Evolutionary conservation across 495 filamentous ascomycete species (phyloP).

Genomic region (Amorphotheca resinae): DNA sequence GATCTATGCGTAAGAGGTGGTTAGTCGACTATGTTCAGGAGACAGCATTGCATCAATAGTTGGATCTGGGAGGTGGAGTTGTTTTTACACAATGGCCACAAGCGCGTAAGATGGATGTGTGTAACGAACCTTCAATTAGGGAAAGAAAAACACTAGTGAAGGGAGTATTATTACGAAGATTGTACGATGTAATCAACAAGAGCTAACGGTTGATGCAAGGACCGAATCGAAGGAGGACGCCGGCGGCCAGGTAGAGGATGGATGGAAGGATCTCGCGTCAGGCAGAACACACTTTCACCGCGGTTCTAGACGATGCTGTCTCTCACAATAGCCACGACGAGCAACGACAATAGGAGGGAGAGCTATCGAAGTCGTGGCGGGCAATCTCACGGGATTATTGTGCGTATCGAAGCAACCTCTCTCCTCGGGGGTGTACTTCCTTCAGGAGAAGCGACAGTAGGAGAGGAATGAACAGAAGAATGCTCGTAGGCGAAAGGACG

Average conservation of each 20-base stretch:
- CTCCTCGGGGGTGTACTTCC: slow-evolving; percentile 3
- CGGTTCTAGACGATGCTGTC: slow-evolving; percentile 23
- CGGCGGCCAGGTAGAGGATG: slow-evolving; percentile 36
- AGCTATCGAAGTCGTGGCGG: slow-evolving; percentile 22
- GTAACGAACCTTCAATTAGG: too few relatives aligned
- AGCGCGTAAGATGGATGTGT: slow-evolving; percentile 12
- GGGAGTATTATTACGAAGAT: slow-evolving; percentile 19
- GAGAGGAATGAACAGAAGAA: slow-evolving; percentile 8
- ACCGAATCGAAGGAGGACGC: slow-evolving; percentile 39
- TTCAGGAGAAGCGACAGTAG: slow-evolving; percentile 20
- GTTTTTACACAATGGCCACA: slow-evolving; percentile 8
- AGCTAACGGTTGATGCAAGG: slow-evolving; percentile 29
- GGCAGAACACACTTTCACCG: slow-evolving; percentile 40
- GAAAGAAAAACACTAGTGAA: slow-evolving; percentile 13
- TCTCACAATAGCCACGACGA: slow-evolving; percentile 21
- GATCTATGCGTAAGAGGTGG: neutral
- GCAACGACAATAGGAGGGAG: slow-evolving; percentile 21
- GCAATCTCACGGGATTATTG: slow-evolving; percentile 18
- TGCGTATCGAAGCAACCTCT: slow-evolving; percentile 4
- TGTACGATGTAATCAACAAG: slow-evolving; percentile 17
- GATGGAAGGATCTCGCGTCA: slow-evolving; percentile 26
- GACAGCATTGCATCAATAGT: neutral
- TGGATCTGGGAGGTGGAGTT: slow-evolving; percentile 6
- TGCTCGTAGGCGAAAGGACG: slow-evolving; percentile 4
- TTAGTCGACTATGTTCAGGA: slow-evolving; percentile 1